Evolutionary conservation across 2,329 filamentous ascomycete species (phyloP).

Genomic region (Trichoderma cornu-damae): DNA sequence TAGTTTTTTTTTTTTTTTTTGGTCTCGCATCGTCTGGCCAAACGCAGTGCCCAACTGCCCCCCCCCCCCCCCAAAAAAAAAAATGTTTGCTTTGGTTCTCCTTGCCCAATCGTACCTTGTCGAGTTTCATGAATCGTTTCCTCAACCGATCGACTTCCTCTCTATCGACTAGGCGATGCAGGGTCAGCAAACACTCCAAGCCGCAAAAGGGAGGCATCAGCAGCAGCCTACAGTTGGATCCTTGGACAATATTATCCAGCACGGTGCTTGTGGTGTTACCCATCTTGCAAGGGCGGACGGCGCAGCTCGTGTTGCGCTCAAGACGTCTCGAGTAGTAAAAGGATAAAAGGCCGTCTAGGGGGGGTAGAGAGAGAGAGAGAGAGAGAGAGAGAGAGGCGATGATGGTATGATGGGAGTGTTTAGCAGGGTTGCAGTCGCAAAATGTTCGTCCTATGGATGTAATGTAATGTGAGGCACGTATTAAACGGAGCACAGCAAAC

Average conservation of each 20-base stretch:
- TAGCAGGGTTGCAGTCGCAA: background rate
- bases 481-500: background rate
- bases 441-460: background rate
- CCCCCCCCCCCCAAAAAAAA: too few species aligned
- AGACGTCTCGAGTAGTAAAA: too few species aligned
- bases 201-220: background rate
- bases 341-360: too few species aligned
- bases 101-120: slow-evolving; percentile 63
- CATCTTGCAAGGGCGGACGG: slow-evolving; percentile 41
- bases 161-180: slow-evolving; percentile 66
- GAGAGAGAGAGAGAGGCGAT: too few species aligned
- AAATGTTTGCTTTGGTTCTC: background rate
- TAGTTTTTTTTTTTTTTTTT: too few species aligned
- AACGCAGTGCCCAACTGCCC: background rate
- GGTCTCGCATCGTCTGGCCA: background rate
- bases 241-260: slow-evolving; percentile 92
- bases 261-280: slow-evolving; percentile 67
- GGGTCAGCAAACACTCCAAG: background rate
- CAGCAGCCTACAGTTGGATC: slow-evolving; percentile 73
- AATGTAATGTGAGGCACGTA: background rate
- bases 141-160: slow-evolving; percentile 93
- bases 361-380: too few species aligned
- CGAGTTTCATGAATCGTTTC: slow-evolving; percentile 98
- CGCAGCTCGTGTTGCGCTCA: background rate
- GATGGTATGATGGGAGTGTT: background rate